Evolutionary conservation across 441 rosid genomes (phyloP).

Genomic region (Biscutella laevigata): DNA sequence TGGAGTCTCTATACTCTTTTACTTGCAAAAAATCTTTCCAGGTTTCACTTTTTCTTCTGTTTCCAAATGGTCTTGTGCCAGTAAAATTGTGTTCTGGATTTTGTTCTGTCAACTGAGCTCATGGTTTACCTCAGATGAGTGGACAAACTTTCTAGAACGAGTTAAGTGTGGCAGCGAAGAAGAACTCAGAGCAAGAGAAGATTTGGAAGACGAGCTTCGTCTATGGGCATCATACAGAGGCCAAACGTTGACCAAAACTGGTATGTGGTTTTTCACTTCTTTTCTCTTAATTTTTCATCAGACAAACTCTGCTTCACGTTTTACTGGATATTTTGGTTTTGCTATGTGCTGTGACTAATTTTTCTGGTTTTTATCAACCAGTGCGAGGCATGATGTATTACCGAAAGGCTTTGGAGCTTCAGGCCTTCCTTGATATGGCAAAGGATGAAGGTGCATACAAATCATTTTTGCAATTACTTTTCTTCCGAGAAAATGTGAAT

Average conservation of each 20-base stretch:
- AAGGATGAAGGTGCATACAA: constrained; percentile 66
- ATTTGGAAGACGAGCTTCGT: constrained; percentile 76
- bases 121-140: constrained; percentile 62
- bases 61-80: neutral
- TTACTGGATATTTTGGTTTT: constrained; percentile 14
- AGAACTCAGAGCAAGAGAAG: constrained; percentile 49
- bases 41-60: constrained; percentile 36
- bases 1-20: constrained; percentile 94
- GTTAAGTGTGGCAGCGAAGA: constrained; percentile 49
- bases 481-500: neutral
- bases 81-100: neutral
- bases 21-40: constrained; percentile 98
- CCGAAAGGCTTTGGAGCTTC: constrained; percentile 96
- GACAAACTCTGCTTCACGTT: constrained; percentile 23
- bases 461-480: neutral
- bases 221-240: constrained; percentile 98
- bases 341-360: constrained; percentile 9
- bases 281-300: constrained; percentile 37
- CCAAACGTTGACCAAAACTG: constrained; percentile 96
- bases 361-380: constrained; percentile 24
- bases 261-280: constrained; percentile 33
- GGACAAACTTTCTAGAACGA: constrained; percentile 90
- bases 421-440: constrained; percentile 99
- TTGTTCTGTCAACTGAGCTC: neutral
- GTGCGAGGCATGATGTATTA: constrained; percentile 99